Conservation (phyloP, 2,329 filamentous ascomycete genomes). For the Fusarium algeriense region DNA sequence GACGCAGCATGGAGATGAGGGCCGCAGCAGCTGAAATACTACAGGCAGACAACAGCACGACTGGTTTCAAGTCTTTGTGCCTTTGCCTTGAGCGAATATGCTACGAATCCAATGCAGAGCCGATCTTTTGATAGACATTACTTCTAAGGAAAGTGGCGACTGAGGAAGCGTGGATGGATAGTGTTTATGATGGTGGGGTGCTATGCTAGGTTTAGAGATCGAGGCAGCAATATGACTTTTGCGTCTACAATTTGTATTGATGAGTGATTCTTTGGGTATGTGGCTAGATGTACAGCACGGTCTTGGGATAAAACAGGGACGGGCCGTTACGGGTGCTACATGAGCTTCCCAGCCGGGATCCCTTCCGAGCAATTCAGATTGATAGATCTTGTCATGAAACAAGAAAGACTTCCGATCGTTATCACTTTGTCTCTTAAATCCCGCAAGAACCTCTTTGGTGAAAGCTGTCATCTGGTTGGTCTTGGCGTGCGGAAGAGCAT, state of each 20-base stretch:
- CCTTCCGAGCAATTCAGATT: background rate
- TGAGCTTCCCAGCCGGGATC: background rate
- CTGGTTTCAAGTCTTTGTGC: background rate
- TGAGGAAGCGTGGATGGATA: constrained; percentile 5
- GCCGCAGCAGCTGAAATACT: constrained; percentile 1
- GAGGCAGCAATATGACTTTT: constrained; percentile 7
- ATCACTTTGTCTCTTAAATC: background rate
- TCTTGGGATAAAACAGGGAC: background rate
- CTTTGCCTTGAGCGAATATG: constrained; percentile 9
- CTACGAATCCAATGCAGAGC: constrained; percentile 19
- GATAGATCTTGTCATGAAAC: background rate
- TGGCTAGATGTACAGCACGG: background rate
- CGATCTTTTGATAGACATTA: constrained; percentile 19
- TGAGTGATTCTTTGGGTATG: background rate
- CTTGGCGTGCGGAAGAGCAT: background rate
- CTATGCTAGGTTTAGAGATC: constrained; percentile 26
- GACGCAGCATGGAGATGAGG: background rate
- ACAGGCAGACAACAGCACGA: constrained; percentile 19
- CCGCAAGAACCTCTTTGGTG: background rate
- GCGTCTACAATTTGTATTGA: background rate
- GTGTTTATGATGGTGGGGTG: background rate
- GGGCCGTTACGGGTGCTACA: background rate
- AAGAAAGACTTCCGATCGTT: background rate
- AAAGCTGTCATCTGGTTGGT: background rate
- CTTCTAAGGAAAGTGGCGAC: constrained; percentile 4